phyloP scores from a whole-genome alignment of 2,329 filamentous ascomycete species.

The Fusarium sp. region DNA sequence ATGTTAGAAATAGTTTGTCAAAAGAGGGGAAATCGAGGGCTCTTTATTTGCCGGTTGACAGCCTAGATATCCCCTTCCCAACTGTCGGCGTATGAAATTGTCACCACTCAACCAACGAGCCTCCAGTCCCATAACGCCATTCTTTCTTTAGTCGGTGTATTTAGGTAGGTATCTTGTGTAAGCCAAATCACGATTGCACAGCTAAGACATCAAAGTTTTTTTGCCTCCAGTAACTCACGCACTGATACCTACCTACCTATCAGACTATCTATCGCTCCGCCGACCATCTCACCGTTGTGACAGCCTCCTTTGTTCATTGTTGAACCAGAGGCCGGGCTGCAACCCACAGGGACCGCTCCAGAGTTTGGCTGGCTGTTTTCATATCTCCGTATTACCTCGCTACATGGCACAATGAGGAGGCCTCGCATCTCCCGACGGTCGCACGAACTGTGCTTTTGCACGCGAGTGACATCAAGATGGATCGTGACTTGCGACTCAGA shows the following conservation, averaged over 20 bases:
- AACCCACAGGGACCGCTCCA: constrained; percentile 26
- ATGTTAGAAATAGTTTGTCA: background rate
- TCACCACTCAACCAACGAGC: background rate
- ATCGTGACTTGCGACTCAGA: constrained; percentile 6
- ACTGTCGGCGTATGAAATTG: background rate
- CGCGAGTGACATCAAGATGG: constrained; percentile 13
- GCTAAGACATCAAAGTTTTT: background rate
- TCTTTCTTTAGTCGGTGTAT: constrained; percentile 8
- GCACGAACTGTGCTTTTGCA: constrained; percentile 15
- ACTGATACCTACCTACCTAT: background rate
- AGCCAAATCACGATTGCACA: background rate
- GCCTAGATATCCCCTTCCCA: background rate
- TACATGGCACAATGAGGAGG: constrained; percentile 30
- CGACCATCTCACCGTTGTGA: constrained; percentile 28
- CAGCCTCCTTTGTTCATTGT: constrained; percentile 30
- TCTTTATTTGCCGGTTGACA: background rate
- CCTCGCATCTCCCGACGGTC: constrained; percentile 32
- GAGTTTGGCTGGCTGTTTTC: constrained; percentile 17
- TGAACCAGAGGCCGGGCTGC: constrained; percentile 24
- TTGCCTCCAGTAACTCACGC: background rate
- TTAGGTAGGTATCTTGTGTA: constrained; percentile 14
- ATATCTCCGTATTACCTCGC: constrained; percentile 28
- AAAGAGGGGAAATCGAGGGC: background rate
- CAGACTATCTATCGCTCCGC: background rate
- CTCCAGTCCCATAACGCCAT: constrained; percentile 2